Evolutionary conservation across 192 early-diverging fungal genomes (phyloP), one percentile per base, ranked within the genome.

Genomic region (Tieghemiomyces parasiticus): DNA sequence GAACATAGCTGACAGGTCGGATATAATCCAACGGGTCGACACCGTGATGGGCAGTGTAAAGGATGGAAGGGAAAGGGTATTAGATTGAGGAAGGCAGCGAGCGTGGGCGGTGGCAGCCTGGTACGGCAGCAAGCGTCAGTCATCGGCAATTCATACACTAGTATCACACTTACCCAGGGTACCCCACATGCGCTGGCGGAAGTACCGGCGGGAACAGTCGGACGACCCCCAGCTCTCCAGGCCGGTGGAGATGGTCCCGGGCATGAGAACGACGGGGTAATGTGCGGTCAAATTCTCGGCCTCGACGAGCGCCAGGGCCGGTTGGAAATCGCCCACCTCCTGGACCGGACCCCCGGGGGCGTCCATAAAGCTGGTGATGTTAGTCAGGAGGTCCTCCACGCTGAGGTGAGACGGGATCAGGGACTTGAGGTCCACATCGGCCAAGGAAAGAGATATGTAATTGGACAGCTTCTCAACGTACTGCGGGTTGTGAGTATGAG

Each of bases 151-250:
- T n/a, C n/a, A n/a, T n/a, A n/a, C n/a, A n/a, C n/a, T n/a, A n/a
- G n/a, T n/a, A n/a, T n/a, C 24, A 32, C 48, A 63, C 66, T 65
- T 75, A 78, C 74, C 85, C 28, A 80, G 73, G 26, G 82, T 84
- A 26, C 89, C 89, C 87, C 86, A 92, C 77, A 94, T 78, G 50
- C 88, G 69, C 67, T 89, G 88, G 61, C 90, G 75, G 67, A 92
- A 93, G 60, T 90, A 93, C 55, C 81, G 84, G 61, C 76, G 66
- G 33, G 86, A 89, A 59, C 88, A 92, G 59, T 78, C 77, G 8
- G 72, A 65, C 4, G 83, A 85, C 44, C 84, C 86, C 91, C 91
- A 94, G 59, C 86, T 89, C 69, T 93, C 91, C 25, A 95, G 71
- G 1, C 86, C 89, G 9, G 90, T 86, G 0, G 87, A 89, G 12